phyloP scores from a whole-genome alignment of 139 green algal species.

The Coelastrella sp. region DNA sequence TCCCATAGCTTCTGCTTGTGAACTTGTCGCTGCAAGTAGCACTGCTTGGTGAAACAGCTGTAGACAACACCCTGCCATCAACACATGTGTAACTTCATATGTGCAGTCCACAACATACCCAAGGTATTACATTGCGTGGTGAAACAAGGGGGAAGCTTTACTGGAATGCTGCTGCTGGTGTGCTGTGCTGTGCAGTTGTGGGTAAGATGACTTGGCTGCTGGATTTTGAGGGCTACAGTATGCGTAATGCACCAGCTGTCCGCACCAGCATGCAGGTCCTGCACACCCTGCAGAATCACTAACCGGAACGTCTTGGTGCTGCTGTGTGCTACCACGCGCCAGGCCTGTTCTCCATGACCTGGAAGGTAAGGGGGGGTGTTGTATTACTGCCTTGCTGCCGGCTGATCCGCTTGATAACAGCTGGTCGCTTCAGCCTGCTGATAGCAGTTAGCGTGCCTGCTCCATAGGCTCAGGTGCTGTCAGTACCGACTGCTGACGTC shows the following conservation, averaged over 20 bases:
- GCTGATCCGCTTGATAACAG: neutral
- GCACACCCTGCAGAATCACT: conserved; percentile 83
- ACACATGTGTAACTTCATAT: too few relatives aligned
- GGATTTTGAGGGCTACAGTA: conserved; percentile 78
- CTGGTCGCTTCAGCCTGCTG: neutral
- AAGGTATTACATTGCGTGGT: too few relatives aligned
- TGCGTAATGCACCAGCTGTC: conserved; percentile 79
- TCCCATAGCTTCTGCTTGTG: too few relatives aligned
- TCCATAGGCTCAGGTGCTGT: neutral
- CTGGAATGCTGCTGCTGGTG: too few relatives aligned
- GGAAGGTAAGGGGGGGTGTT: conserved; percentile 64
- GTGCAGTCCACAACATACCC: too few relatives aligned
- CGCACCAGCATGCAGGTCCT: conserved; percentile 64
- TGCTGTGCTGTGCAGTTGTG: conserved; percentile 57
- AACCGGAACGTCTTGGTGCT: conserved; percentile 83
- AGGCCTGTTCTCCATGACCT: conserved; percentile 80
- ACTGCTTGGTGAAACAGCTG: too few relatives aligned
- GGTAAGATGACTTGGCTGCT: conserved; percentile 87
- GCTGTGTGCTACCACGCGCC: conserved; percentile 83
- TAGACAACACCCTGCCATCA: too few relatives aligned
- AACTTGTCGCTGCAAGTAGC: too few relatives aligned
- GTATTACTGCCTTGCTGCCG: neutral
- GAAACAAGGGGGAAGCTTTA: too few relatives aligned
- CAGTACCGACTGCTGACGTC: neutral
- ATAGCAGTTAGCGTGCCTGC: neutral